Conservation (phyloP, 2,329 filamentous ascomycete genomes). For the Chrysoporthe puriensis region DNA sequence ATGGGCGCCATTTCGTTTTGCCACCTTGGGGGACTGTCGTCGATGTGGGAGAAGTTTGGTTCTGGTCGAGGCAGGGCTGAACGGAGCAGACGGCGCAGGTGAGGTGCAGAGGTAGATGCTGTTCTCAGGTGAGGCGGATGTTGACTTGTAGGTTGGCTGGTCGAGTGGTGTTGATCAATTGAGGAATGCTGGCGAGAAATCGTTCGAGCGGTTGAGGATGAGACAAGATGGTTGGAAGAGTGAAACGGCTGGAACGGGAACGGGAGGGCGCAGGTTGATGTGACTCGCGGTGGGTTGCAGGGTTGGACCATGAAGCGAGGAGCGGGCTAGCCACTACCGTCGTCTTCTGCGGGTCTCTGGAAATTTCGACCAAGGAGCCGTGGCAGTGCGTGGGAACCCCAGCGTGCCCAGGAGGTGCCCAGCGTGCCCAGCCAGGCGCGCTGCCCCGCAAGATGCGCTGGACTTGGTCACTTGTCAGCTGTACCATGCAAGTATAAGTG, state of each 20-base stretch:
- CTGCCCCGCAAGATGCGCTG: no score
- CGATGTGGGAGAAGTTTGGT: neutral
- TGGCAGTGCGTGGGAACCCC: no score
- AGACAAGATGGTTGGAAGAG: neutral
- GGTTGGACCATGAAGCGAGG: neutral
- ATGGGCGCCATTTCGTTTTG: constrained; percentile 64
- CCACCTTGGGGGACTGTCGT: constrained; percentile 34
- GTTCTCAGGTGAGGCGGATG: neutral
- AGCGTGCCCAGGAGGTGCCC: no score
- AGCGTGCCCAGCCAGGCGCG: no score
- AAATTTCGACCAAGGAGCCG: constrained; percentile 9
- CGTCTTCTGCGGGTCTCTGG: neutral
- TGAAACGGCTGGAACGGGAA: neutral
- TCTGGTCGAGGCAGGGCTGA: neutral
- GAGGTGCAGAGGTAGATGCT: neutral
- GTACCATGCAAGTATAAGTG: no score
- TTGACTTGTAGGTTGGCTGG: neutral
- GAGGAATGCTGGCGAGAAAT: neutral
- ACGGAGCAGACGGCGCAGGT: constrained; percentile 2
- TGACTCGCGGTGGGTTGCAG: neutral
- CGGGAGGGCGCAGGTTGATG: neutral
- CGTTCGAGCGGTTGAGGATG: neutral
- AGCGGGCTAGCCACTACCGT: neutral
- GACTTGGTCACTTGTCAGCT: no score
- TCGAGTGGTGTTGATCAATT: neutral